phyloP scores from a whole-genome alignment of 148 eudicot genomes.

The Limonium bicolor region DNA sequence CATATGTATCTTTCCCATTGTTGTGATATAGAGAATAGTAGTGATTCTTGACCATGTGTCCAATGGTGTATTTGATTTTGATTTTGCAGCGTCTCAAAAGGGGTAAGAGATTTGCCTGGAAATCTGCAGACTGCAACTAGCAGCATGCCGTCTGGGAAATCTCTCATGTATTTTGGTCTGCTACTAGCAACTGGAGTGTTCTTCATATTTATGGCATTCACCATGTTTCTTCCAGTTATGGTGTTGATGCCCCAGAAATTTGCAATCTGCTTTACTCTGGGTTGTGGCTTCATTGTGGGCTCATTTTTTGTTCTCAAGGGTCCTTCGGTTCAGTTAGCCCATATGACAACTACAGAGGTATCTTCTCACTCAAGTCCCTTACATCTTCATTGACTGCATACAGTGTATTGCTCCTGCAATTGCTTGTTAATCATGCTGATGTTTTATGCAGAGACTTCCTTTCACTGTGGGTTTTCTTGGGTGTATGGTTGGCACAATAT shows the following conservation, averaged over 20 bases:
- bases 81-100: constrained; percentile 71
- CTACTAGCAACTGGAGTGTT: constrained; percentile 84
- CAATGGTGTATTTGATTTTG: no score
- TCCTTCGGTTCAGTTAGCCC: constrained; percentile 76
- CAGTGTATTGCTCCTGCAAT: background rate
- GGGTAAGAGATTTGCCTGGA: constrained; percentile 86
- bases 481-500: constrained; percentile 83
- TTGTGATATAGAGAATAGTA: no score
- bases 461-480: constrained; percentile 84
- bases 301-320: constrained; percentile 90
- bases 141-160: constrained; percentile 80
- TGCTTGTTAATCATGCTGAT: background rate
- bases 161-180: constrained; percentile 87
- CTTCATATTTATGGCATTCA: constrained; percentile 87
- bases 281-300: constrained; percentile 79
- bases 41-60: no score
- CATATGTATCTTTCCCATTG: no score
- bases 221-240: constrained; percentile 91
- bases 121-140: constrained; percentile 87
- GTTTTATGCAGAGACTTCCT: constrained; percentile 71
- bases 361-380: background rate
- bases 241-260: constrained; percentile 95
- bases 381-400: background rate
- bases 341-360: constrained; percentile 93
- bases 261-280: constrained; percentile 87